A percentile compares a stretch with the other conserved stretches of the same genome.
Conservation (phyloP, 768 basidiomycete species). For the Suillus cothurnatus region DNA sequence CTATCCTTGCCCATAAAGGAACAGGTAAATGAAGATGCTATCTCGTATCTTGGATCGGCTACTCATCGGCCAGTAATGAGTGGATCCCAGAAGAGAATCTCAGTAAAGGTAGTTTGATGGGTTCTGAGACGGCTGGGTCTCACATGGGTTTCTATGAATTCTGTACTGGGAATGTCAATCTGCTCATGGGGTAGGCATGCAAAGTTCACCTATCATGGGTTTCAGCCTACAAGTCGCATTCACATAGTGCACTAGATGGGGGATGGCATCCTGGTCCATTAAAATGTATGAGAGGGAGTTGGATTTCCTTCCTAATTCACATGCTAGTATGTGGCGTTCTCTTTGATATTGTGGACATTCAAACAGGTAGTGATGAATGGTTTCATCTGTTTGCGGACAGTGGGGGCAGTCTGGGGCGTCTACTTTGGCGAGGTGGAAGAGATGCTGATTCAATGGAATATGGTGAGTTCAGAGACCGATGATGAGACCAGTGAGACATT, state of each 20-base stretch:
- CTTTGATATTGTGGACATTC: conserved; percentile 26
- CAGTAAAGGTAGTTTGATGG: too few species aligned
- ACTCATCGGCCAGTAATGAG: too few species aligned
- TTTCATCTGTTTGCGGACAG: conserved; percentile 17
- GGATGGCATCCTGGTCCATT: background rate
- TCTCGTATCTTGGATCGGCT: too few species aligned
- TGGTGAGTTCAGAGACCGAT: conserved; percentile 37
- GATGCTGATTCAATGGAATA: conserved; percentile 30
- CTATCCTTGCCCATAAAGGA: too few species aligned
- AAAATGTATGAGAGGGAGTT: conserved; percentile 8
- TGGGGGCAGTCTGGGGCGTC: conserved; percentile 29
- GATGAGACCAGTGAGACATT: conserved; percentile 25
- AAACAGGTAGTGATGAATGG: conserved; percentile 14
- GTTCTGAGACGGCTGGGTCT: too few species aligned
- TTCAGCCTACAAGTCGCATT: conserved; percentile 1
- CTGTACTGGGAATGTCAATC: too few species aligned
- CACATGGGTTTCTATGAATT: too few species aligned
- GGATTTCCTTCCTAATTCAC: background rate
- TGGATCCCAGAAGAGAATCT: too few species aligned
- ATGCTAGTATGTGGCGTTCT: background rate
- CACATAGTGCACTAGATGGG: conserved; percentile 3
- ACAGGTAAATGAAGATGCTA: too few species aligned
- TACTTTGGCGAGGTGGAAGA: conserved; percentile 25
- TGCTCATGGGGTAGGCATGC: too few species aligned
- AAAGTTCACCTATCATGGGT: background rate